Conservation (phyloP, 2,329 filamentous ascomycete species). For the Sordariomycetes sp. region DNA sequence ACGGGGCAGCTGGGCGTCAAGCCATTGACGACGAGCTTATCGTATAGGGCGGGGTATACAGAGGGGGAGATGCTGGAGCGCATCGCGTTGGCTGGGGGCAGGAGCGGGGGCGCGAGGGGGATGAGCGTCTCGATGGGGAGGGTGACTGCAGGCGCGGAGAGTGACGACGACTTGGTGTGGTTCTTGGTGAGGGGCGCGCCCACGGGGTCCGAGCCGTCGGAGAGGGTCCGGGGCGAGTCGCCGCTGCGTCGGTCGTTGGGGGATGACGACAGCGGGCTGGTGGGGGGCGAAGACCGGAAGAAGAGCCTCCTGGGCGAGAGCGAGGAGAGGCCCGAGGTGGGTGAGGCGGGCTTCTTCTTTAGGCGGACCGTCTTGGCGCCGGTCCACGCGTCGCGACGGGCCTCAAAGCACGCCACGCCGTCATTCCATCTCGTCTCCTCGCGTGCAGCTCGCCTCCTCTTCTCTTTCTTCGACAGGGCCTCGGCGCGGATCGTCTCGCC, state of each 20-base stretch:
- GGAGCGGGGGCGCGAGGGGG: slow-evolving; percentile 58
- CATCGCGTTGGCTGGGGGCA: slow-evolving; percentile 63
- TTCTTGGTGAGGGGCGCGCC: slow-evolving; percentile 7
- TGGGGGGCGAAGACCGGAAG: slow-evolving; percentile 26
- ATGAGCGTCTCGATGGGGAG: slow-evolving; percentile 43
- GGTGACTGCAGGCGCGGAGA: slow-evolving; percentile 3
- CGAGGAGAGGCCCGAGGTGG: slow-evolving; percentile 26
- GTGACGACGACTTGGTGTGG: not conserved
- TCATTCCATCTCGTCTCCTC: slow-evolving; percentile 67
- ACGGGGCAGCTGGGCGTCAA: slow-evolving; percentile 79
- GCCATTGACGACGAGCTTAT: slow-evolving; percentile 70
- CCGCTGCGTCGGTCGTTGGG: slow-evolving; percentile 12
- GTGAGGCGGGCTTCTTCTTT: slow-evolving; percentile 28
- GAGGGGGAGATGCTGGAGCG: slow-evolving; percentile 61
- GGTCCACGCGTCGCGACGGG: slow-evolving; percentile 74
- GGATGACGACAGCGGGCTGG: slow-evolving; percentile 10
- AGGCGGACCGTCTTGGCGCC: slow-evolving; percentile 51
- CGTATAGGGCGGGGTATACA: slow-evolving; percentile 73
- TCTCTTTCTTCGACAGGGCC: slow-evolving; percentile 35
- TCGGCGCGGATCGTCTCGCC: slow-evolving; percentile 25
- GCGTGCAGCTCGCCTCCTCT: slow-evolving; percentile 40
- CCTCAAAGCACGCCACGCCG: slow-evolving; percentile 67
- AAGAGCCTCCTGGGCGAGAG: slow-evolving; percentile 35
- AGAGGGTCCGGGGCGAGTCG: slow-evolving; percentile 21
- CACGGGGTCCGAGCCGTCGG: slow-evolving; percentile 26